Evolutionary conservation across 805 yeast species (phyloP), one percentile per base, ranked within the genome.

Genomic region (Naumovozyma castellii): DNA sequence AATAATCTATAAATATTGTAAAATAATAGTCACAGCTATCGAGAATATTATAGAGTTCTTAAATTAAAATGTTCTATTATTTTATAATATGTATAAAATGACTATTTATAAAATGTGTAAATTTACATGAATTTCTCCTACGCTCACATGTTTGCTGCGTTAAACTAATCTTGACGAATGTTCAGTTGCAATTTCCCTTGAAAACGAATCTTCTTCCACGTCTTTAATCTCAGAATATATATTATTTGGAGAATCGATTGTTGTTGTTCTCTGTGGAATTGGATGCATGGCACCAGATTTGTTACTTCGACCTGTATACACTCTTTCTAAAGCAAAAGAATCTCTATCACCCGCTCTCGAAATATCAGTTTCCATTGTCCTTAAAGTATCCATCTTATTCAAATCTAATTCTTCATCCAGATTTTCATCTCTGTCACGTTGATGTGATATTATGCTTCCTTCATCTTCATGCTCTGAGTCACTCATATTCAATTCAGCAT

Each of bases 391-490:
- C 19, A 44, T 39, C 19, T 29, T 46, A 9, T 39, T 37, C 18
- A 46, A 17, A 22, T 41, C 40, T 19, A 44, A 30, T 27, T 43
- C 42, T 2, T 32, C 36, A 30, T 25, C 34, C 6, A 22, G 20
- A 13, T 13, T 25, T 19, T 33, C 39, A 8, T 19, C 17, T 13
- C 25, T 16, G 3, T 35, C 41, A 5, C 36, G 34, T 72, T 72
- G 27, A 22, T 22, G 27, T 22, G 27, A 22, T 10, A 22, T 6
- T 6, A 22, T 22, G 10, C 27, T 22, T 6, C 27, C 62, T 6
- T 38, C 43, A 8, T 40, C 46, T 4, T 45, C 51, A n/a, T 70
- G 75, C 12, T 32, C 43, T 20, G 32, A 43, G 27, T 22, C 27
- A 22, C 27, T 22, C 9, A 6, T 22, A 6, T 6, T 10, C 27